Conservation (phyloP, 208 protist genomes). For the Herpetomonas samuelpessoai region DNA sequence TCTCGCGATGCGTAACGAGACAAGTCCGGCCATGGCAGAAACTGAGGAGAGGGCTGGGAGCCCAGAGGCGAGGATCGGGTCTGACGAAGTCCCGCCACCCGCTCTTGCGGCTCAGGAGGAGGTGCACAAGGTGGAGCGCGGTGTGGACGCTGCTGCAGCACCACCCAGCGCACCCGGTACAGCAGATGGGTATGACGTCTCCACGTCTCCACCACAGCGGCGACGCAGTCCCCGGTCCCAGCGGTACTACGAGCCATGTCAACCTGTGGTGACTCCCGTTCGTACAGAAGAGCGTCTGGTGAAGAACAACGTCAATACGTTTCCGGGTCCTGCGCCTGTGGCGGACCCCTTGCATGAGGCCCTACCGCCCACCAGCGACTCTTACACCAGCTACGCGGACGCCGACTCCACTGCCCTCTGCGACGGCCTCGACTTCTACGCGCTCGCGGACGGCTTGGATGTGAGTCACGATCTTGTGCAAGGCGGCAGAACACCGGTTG, state of each 20-base stretch:
- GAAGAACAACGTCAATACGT: background rate
- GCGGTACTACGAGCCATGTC: constrained; percentile 28
- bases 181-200: background rate
- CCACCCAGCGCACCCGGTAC: background rate
- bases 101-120: too few relatives aligned
- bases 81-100: too few relatives aligned
- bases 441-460: background rate
- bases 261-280: constrained; percentile 14
- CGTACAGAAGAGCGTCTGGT: background rate
- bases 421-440: background rate
- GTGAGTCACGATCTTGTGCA: background rate
- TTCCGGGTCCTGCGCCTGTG: background rate
- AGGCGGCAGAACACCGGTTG: background rate
- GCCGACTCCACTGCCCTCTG: background rate
- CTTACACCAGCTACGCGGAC: background rate
- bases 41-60: too few relatives aligned
- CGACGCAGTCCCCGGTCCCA: constrained; percentile 3
- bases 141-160: too few relatives aligned
- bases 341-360: background rate
- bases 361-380: background rate
- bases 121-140: background rate
- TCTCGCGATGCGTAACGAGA: too few relatives aligned
- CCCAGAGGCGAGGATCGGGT: too few relatives aligned
- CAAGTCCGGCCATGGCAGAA: too few relatives aligned
- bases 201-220: background rate